Evolutionary conservation across 1,139 yeast species (phyloP).

Genomic region (Yamadazyma spencermartinsiae): DNA sequence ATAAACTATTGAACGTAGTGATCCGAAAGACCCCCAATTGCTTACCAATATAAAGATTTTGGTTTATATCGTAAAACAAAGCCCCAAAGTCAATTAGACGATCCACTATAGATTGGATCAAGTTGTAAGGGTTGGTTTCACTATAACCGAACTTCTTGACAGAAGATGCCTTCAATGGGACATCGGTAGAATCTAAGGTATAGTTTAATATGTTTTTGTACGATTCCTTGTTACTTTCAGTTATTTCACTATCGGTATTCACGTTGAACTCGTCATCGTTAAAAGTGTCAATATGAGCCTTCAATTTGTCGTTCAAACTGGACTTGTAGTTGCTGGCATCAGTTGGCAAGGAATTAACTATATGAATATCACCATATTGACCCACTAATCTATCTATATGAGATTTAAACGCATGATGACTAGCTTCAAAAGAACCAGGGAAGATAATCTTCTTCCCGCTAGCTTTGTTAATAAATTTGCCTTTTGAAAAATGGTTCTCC

Average conservation of each 20-base stretch:
- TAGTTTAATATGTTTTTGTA: conserved; percentile 13
- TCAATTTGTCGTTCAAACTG: conserved; percentile 29
- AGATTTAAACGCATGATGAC: conserved; percentile 62
- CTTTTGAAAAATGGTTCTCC: conserved; percentile 47
- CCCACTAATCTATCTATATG: conserved; percentile 59
- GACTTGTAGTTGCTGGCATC: conserved; percentile 39
- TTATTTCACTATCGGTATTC: conserved; percentile 3
- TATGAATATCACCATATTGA: conserved; percentile 65
- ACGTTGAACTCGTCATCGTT: conserved; percentile 16
- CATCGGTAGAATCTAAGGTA: conserved; percentile 27
- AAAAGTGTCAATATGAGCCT: conserved; percentile 32
- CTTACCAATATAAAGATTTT: conserved; percentile 55
- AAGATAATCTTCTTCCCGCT: conserved; percentile 48
- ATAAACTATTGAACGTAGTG: conserved; percentile 66
- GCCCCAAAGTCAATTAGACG: conserved; percentile 65
- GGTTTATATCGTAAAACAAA: conserved; percentile 53
- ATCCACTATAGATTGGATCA: conserved; percentile 40
- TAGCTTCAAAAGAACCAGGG: conserved; percentile 61
- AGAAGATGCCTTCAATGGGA: conserved; percentile 35
- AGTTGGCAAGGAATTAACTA: conserved; percentile 53
- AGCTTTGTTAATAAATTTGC: conserved; percentile 39
- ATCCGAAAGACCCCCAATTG: conserved; percentile 70
- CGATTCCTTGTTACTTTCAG: conserved; percentile 8
- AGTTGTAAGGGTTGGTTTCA: conserved; percentile 38
- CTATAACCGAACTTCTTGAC: conserved; percentile 41